These are phyloP conservation scores for Boletus holoroseus DNA, from an alignment of 1,284 basidiomycete genomes.

Conservation along the genomic window DNA sequence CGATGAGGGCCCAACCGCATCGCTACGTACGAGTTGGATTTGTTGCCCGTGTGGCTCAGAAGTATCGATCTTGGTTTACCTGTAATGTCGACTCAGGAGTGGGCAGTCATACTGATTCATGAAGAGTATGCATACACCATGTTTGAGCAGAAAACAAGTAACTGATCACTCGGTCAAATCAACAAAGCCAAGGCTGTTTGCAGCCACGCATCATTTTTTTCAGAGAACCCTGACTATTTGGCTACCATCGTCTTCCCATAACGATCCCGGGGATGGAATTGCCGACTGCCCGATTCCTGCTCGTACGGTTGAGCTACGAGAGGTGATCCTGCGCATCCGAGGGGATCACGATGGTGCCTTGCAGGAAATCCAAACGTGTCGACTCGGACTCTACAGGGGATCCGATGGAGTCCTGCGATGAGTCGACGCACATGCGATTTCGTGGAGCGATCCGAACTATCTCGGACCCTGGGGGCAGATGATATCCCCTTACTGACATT, in stretches of 20 bases:
- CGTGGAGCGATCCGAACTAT: constrained; percentile 6
- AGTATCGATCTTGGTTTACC: neutral
- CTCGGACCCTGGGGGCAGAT: neutral
- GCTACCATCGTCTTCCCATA: constrained; percentile 5
- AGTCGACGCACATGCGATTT: constrained; percentile 12
- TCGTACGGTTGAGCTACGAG: neutral
- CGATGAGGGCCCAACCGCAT: neutral
- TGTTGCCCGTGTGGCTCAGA: neutral
- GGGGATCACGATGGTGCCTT: constrained; percentile 10
- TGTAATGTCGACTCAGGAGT: neutral
- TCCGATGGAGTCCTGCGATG: constrained; percentile 9
- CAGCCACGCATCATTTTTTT: neutral
- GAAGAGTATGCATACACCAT: neutral
- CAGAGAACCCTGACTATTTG: neutral
- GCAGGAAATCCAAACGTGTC: neutral
- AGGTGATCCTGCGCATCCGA: constrained; percentile 17
- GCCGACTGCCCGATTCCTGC: neutral
- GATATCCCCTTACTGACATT: constrained; percentile 1
- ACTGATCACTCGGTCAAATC: neutral
- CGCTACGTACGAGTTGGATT: neutral
- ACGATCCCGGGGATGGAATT: constrained; percentile 1
- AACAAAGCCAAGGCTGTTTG: neutral
- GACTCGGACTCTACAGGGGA: constrained; percentile 11
- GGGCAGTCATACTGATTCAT: neutral
- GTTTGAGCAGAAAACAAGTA: neutral